Evolutionary conservation across 2,329 filamentous ascomycete genomes (phyloP), one percentile per base, ranked within the genome.

Genomic region (Cytospora piceicola): DNA sequence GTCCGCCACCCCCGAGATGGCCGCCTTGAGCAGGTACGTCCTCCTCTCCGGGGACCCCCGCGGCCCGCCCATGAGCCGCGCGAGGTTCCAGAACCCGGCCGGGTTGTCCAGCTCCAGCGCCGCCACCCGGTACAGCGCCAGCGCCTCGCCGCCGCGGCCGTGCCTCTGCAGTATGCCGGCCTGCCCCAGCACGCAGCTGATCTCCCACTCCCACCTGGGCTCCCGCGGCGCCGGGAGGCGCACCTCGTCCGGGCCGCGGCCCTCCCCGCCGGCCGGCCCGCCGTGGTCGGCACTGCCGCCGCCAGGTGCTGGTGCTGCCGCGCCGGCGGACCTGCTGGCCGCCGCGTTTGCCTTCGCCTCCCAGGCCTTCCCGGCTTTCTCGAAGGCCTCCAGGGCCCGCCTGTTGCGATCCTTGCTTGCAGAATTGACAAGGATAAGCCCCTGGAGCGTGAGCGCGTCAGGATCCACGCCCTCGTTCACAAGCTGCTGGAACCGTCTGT

Each of bases 361-460:
- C 63, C 66, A 63, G 3, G 66, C 34, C 60, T 49, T 63, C 29
- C 22, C 57, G 53, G 65, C 57, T n/a, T 30, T 54, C 20, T 39
- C 32, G 14, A 55, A 55, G 69, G 70, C 74, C 15, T 69, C 67
- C 49, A 78, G 69, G 1, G 77, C 77, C 3, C 68, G 67, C 20
- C 56, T 63, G 46, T 72, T 64, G 17, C 72, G 67, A 27, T 69
- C 67, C 34, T 66, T 39, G 1, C 27, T 24, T 6, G 70, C 69
- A 39, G 39, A n/a, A 7, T 57, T 68, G 15, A 60, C 66, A 4
- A 73, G 69, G 6, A 75, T 56, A 15, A 76, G 55, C 20, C 75
- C 79, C 9, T 74, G 70, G n/a, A 79, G 68, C 0, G 78, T 79
- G 14, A 77, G 75, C 1, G 74, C 74, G 64, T 81, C 73, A 17